Base-by-base conservation (phyloP, 345 rosid genomes). In the Melaleuca quinquenervia region DNA sequence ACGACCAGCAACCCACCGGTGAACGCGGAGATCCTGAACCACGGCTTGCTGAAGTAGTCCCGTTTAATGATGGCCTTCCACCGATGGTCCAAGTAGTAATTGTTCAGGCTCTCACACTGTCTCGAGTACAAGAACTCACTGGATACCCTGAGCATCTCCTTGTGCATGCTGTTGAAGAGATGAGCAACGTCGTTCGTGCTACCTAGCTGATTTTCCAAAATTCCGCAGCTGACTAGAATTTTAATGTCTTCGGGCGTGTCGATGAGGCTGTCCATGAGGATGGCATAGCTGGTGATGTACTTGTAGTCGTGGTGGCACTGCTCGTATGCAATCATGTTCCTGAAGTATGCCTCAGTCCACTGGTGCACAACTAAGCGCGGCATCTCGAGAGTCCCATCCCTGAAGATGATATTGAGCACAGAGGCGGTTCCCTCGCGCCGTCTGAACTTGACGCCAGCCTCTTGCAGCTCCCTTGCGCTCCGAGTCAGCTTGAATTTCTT, bases 391-490 rank as follows among this genome's bases (percentile, higher is more conserved):
- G 50, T 84, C 41, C 91, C 92, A 1, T 87, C 56, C 26, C 36
- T 36, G 50, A 86, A 89, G 20, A 26, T 82, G 49, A 91, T 76
- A 83, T 90, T 90, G n/a, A 91, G 85, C 48, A 85, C 80, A 58
- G 87, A 86, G 55, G 82, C 86, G 29, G 22, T 80, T 2, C 83
- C 83, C 44, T 80, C 83, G 15, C 58, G 74, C 32, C 58, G 75
- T 75, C 60, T 87, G 44, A 92, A 91, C 54, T 4, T 84, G 32
- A 91, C 91, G 27, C 93, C 93, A 14, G 91, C 94, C 48, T 83
- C 87, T 29, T 85, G 52, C 24, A 92, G 90, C 70, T 90, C 90
- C 1, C 86, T 87, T 26, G 91, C 88, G 44, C 85, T 85, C 3
- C 89, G 90, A 75, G 90, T 88, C 44, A 86, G 41, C 53, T 87